Conservation (phyloP, 108 stramenopile genomes). For the Skeletonema marinoi region DNA sequence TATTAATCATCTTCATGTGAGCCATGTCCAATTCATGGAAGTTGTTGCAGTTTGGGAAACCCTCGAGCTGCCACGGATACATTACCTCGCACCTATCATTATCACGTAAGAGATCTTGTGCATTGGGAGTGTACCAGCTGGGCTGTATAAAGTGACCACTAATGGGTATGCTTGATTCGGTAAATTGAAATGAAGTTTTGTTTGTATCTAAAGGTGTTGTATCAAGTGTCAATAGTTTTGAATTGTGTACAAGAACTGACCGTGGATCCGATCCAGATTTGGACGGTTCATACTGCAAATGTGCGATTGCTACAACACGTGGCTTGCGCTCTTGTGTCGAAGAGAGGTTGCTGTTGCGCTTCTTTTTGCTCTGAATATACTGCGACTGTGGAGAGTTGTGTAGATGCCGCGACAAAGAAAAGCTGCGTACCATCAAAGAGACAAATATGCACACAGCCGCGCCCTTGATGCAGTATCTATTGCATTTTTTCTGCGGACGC, state of each 20-base stretch:
- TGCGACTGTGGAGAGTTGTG: background rate
- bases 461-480: background rate
- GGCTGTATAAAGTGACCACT: constrained; percentile 3
- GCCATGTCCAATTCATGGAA: constrained; percentile 49
- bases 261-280: background rate
- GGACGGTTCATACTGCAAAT: background rate
- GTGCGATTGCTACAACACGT: background rate
- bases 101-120: constrained; percentile 15
- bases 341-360: background rate
- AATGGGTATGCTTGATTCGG: constrained; percentile 8
- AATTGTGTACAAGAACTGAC: background rate
- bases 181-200: background rate
- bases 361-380: background rate
- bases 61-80: constrained; percentile 34
- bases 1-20: constrained; percentile 27
- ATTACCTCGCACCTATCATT: constrained; percentile 30
- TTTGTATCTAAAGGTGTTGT: background rate
- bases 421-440: background rate
- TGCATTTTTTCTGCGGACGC: background rate
- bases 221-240: background rate
- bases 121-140: constrained; percentile 35
- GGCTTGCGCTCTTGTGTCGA: background rate
- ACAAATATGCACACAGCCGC: background rate
- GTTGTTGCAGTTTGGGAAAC: constrained; percentile 43
- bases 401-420: background rate